A percentile compares a stretch with the other conserved stretches of the same genome.
These are phyloP conservation scores for Arthonia radiata DNA, from an alignment of 495 filamentous ascomycete genomes.

Conservation along the genomic window DNA sequence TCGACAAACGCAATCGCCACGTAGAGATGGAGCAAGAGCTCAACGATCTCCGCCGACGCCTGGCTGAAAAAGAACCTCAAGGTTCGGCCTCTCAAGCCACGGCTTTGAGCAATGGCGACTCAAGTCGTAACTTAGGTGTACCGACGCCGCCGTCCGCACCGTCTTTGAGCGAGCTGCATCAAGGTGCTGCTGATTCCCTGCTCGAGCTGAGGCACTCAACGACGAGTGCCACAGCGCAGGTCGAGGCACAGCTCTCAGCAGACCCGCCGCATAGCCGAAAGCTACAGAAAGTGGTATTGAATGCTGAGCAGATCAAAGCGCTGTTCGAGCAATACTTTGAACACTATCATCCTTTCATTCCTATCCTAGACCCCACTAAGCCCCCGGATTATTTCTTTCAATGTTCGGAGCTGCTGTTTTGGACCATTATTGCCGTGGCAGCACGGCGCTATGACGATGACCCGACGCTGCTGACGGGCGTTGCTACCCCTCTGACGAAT, in stretches of 20 bases:
- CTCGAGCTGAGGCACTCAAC: constrained; percentile 33
- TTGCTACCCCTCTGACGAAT: constrained; percentile 46
- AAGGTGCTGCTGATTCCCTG: constrained; percentile 64
- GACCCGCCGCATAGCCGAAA: constrained; percentile 4
- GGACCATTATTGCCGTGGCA: constrained; percentile 65
- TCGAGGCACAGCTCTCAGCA: constrained; percentile 1
- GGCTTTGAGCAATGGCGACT: constrained; percentile 6
- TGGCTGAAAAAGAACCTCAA: constrained; percentile 17
- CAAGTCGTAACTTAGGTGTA: constrained; percentile 6
- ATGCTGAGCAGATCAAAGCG: constrained; percentile 42
- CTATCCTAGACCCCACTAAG: constrained; percentile 47
- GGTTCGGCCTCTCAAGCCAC: constrained; percentile 16
- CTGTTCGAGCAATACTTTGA: constrained; percentile 61
- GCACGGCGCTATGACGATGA: constrained; percentile 47
- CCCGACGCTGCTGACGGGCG: constrained; percentile 35
- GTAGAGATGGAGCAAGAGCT: constrained; percentile 67
- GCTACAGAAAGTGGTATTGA: constrained; percentile 28
- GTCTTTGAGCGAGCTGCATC: constrained; percentile 59
- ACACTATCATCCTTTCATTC: constrained; percentile 64
- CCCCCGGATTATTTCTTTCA: constrained; percentile 51
- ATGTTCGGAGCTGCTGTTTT: constrained; percentile 55
- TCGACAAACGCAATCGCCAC: constrained; percentile 75
- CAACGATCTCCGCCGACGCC: constrained; percentile 36
- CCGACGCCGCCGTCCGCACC: constrained; percentile 9
- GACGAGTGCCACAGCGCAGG: constrained; percentile 1